Evolutionary conservation across 2,329 filamentous ascomycete genomes (phyloP), one percentile per base, ranked within the genome.

Genomic region (Neoascochyta sp.): DNA sequence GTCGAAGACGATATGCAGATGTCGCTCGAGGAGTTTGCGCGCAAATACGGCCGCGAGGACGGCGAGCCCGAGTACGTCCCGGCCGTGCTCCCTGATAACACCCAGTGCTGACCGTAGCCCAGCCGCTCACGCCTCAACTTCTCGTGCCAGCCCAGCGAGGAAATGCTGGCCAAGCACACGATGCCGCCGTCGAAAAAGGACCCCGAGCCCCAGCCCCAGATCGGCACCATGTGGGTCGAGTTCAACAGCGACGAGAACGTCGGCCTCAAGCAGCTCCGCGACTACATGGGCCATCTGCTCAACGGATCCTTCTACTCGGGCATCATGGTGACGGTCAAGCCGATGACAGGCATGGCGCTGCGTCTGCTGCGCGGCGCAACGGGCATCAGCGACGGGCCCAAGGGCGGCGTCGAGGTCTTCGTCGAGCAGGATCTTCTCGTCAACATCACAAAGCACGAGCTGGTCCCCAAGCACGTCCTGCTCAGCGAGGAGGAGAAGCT

Each of bases 381-480:
- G 4, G 39, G 36, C 22, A 39, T 60, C 25, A 47, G 39, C 20
- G 57, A 58, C 16, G 55, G 55, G 1, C 80, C 90, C 63, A 93
- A 93, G 70, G 84, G 83, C 32, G 80, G 85, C 56, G 86, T 95
- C 57, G 92, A 98, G 71, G 86, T 87, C 61, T 98, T 98, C 70
- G 78, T 90, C 52, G 92, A 96, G 72, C 84, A 92, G 63, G 92
- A 98, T 67, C 68, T 98, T 52, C 75, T 96, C 38, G 89, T 98
- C 66, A 98, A 98, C 69, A 96, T 98, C 65, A 96, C 90, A 37
- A 86, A 89, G 64, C 92, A 98, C 69, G 90, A 96, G 67, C 76
- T 98, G 33, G 92, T 98, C 16, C 92, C 92, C 24, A 88, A 85
- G 62, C 92, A 98, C 61, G 81, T 96, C 20, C 69, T 96, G 39